These are phyloP conservation scores for Neoscytalidium dimidiatum DNA, from an alignment of 2,329 filamentous ascomycete genomes.

Conservation along the genomic window DNA sequence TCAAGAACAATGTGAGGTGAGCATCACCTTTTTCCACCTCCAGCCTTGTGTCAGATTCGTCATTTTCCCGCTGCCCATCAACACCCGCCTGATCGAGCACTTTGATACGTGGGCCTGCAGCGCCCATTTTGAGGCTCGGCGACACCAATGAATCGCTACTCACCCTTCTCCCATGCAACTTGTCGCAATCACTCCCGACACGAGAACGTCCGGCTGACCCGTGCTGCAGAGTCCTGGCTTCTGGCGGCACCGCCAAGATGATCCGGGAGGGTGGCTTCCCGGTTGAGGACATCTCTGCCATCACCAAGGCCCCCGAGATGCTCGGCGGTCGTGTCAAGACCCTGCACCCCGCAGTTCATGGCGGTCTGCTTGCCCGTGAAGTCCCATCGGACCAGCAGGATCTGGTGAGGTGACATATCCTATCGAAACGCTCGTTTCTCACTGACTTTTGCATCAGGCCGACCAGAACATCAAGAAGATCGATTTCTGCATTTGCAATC, in stretches of 20 bases:
- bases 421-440: not conserved
- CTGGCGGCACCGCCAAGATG: constrained; percentile 92
- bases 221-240: constrained; percentile 70
- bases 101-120: not conserved
- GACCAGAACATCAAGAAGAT: constrained; percentile 43
- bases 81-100: not conserved
- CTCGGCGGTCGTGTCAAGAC: constrained; percentile 91
- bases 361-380: constrained; percentile 89
- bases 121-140: not conserved
- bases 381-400: constrained; percentile 96
- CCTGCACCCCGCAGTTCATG: constrained; percentile 83
- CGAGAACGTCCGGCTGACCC: not conserved
- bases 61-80: not conserved
- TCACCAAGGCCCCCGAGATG: constrained; percentile 95
- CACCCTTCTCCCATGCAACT: not conserved
- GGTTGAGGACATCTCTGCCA: constrained; percentile 97
- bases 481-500: constrained; percentile 74
- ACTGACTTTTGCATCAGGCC: constrained; percentile 33
- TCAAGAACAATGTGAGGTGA: constrained; percentile 78
- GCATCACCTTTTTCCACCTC: not conserved
- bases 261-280: constrained; percentile 94
- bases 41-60: not conserved
- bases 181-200: not conserved
- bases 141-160: not conserved
- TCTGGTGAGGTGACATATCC: constrained; percentile 51